A percentile compares a stretch with the other conserved stretches of the same genome.
phyloP scores from a whole-genome alignment of 1,284 basidiomycete genomes.

The Austropuccinia psidii region DNA sequence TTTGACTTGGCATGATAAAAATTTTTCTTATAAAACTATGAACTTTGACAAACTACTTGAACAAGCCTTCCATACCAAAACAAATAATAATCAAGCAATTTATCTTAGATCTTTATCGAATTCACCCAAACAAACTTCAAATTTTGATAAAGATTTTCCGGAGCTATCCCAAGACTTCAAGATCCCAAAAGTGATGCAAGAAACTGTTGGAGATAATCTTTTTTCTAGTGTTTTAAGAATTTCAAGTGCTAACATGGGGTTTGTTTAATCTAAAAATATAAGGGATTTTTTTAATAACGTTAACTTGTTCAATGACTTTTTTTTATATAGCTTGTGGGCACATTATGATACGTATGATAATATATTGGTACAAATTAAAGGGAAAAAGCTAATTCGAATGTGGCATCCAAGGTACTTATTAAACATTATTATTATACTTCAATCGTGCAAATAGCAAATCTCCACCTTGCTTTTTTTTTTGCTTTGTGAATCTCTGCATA shows the following conservation, averaged over 20 bases:
- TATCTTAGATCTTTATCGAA: constrained; percentile 36
- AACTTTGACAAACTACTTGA: constrained; percentile 27
- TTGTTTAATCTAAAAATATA: not conserved
- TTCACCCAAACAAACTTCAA: constrained; percentile 18
- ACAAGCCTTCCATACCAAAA: not conserved
- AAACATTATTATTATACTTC: not conserved
- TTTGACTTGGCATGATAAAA: constrained; percentile 34
- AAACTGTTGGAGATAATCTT: not conserved
- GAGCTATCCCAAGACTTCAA: constrained; percentile 28
- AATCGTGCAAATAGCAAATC: not conserved
- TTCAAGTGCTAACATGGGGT: constrained; percentile 36
- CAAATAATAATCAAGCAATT: not conserved
- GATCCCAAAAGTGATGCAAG: constrained; percentile 9
- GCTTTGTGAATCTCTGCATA: not conserved
- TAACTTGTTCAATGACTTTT: not conserved
- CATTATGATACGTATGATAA: constrained; percentile 36
- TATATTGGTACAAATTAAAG: constrained; percentile 30
- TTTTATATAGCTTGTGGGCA: constrained; percentile 25
- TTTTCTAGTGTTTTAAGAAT: constrained; percentile 34
- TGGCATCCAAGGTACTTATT: constrained; percentile 36
- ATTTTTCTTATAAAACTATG: constrained; percentile 32
- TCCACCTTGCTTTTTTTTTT: not conserved
- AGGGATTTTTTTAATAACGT: not conserved
- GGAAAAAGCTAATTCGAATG: constrained; percentile 23
- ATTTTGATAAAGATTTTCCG: constrained; percentile 22